phyloP scores from a whole-genome alignment of 1,284 basidiomycete species.

The Phlebopus sp. region DNA sequence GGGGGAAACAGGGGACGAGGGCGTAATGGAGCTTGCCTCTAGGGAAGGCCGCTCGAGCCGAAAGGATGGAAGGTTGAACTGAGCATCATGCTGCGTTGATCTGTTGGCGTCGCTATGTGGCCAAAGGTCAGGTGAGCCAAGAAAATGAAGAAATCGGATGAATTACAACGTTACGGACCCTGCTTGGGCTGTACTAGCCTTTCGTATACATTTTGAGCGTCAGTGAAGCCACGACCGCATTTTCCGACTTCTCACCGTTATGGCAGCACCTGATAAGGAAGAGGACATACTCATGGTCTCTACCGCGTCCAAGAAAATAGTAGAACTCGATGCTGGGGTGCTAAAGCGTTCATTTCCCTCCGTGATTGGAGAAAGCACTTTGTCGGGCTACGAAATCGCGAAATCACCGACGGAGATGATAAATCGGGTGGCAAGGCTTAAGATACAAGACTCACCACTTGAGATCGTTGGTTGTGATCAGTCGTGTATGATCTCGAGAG shows the following conservation, averaged over 20 bases:
- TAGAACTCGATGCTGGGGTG: slow-evolving; percentile 13
- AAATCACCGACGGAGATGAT: slow-evolving; percentile 12
- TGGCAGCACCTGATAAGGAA: slow-evolving; percentile 4
- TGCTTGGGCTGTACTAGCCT: slow-evolving; percentile 12
- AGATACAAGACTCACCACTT: slow-evolving; percentile 6
- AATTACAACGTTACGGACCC: slow-evolving; percentile 9
- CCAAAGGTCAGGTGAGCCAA: slow-evolving; percentile 9
- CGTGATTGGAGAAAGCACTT: slow-evolving; percentile 3
- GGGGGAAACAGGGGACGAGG: slow-evolving; percentile 4
- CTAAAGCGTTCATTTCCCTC: neutral
- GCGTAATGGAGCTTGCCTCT: slow-evolving; percentile 1
- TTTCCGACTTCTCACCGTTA: slow-evolving; percentile 9
- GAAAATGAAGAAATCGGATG: slow-evolving; percentile 14
- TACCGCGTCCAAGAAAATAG: slow-evolving; percentile 25
- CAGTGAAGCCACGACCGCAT: slow-evolving; percentile 1
- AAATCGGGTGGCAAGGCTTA: neutral
- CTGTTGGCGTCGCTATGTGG: neutral
- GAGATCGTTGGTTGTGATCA: neutral
- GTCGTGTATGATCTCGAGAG: too few species aligned
- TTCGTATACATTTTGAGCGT: slow-evolving; percentile 13
- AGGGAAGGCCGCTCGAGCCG: slow-evolving; percentile 19
- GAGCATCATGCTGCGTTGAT: slow-evolving; percentile 12
- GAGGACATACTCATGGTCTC: slow-evolving; percentile 12
- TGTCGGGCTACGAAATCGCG: slow-evolving; percentile 4
- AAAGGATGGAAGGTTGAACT: slow-evolving; percentile 20